A percentile compares a stretch with the other conserved stretches of the same genome.
Evolutionary conservation across 768 basidiomycete species (phyloP).

Genomic region (Arthromyces matolae): DNA sequence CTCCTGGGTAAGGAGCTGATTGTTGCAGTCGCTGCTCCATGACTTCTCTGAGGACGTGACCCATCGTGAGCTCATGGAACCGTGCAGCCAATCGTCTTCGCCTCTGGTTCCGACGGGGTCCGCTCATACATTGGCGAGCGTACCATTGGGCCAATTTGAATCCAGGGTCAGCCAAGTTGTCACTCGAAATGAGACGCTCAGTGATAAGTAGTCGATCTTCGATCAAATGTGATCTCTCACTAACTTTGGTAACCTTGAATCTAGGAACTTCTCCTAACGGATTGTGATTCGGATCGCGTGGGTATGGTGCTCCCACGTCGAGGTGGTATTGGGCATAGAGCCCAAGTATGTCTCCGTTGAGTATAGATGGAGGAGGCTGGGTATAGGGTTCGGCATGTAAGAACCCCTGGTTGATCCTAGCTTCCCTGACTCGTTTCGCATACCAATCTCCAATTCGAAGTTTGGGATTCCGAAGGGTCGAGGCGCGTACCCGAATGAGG

Average conservation of each 20-base stretch:
- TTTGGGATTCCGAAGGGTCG: background rate
- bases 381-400: background rate
- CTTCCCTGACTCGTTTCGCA: background rate
- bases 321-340: background rate
- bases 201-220: background rate
- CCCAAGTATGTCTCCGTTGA: background rate
- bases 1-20: conserved; percentile 3
- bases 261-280: background rate
- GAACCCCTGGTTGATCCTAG: background rate
- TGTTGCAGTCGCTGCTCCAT: background rate
- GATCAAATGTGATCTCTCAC: background rate
- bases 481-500: background rate
- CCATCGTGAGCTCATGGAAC: background rate
- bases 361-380: background rate
- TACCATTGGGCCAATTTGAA: background rate
- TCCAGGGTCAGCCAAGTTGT: background rate
- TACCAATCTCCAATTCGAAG: conserved; percentile 3
- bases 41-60: background rate
- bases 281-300: background rate
- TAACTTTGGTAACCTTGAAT: background rate
- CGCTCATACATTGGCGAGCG: background rate
- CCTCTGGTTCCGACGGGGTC: no score
- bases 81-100: no score
- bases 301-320: background rate
- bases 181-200: background rate